Evolutionary conservation across 164 flowering plant genomes (phyloP).

Genomic region (Amborella trichopoda): DNA sequence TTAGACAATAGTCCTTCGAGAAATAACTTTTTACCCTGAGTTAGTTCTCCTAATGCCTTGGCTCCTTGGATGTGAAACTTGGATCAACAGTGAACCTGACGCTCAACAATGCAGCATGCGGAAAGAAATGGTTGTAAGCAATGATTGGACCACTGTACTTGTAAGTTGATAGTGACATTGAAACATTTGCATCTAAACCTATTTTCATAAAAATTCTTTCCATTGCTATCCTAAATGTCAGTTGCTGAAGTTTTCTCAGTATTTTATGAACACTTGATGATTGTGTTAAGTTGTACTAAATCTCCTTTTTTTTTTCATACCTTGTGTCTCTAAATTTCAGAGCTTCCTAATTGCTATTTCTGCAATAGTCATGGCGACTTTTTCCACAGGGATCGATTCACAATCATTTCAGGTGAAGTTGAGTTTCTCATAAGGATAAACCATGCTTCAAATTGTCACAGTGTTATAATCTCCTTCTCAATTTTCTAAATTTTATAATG

Average conservation of each 20-base stretch:
- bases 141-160: constrained; percentile 56
- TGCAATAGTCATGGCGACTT: constrained; percentile 85
- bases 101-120: constrained; percentile 35
- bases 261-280: neutral
- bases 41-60: too few species aligned
- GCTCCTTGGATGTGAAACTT: neutral
- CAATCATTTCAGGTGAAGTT: constrained; percentile 68
- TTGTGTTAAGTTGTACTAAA: too few species aligned
- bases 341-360: constrained; percentile 70
- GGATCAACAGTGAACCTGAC: constrained; percentile 63
- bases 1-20: too few species aligned
- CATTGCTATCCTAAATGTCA: too few species aligned
- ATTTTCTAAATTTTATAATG: too few species aligned
- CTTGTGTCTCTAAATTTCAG: constrained; percentile 19
- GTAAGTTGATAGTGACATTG: too few species aligned
- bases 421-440: too few species aligned
- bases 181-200: neutral
- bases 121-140: constrained; percentile 21
- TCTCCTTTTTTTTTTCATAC: neutral
- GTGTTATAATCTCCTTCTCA: too few species aligned
- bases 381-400: constrained; percentile 93
- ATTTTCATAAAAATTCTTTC: too few species aligned
- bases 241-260: too few species aligned
- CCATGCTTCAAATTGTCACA: too few species aligned
- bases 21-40: too few species aligned